Base-by-base conservation (phyloP, 2,329 filamentous ascomycete genomes). In the Xylariales sp. region DNA sequence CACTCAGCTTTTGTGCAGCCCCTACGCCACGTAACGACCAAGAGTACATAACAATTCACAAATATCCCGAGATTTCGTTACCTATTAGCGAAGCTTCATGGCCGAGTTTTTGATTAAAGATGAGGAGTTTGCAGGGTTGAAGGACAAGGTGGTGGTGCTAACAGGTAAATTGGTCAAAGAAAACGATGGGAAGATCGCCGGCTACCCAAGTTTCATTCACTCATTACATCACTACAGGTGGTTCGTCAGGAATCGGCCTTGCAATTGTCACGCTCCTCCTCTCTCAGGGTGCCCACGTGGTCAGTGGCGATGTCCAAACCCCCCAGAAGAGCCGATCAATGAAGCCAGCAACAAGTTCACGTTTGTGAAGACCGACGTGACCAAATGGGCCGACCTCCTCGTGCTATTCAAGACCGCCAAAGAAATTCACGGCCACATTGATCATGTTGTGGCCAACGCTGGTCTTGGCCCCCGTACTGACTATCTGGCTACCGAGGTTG, bases 361-460 rank as follows among this genome's bases (percentile, higher is more conserved):
- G 15, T 76, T 69, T 48, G 45, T 69, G 23, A 50, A 63, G 42
- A 65, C 66, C 4, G 61, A 78, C 43, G 72, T 78, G 2, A 58
- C 65, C 2, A 53, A 59, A 13, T 80, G 76, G 76, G 44, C 55
- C 4, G 67, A 72, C 6, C 63, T 78, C 7, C 55, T 64, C 11
- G 55, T 58, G 1, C 60, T 81, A 10, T 81, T 81, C 60, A 69
- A 70, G 38, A 54, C 62, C 38, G 58, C 73, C 2, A 65, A 68
- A 40, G 56, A 66, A 10, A 80, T 86, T 37, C 76, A 85, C 45
- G 85, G 89, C 52, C 83, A 87, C 44, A 76, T 91, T 43, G 85
- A 86, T 29, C 77, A 85, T 54, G 86, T 87, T 6, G 88, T 89
- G 51, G 79, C 84, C 37, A 81, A 81, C 46, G 78, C 78, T 1